Evolutionary conservation across 495 filamentous ascomycete genomes (phyloP), one percentile per base, ranked within the genome.

Genomic region (Xylaria curta): DNA sequence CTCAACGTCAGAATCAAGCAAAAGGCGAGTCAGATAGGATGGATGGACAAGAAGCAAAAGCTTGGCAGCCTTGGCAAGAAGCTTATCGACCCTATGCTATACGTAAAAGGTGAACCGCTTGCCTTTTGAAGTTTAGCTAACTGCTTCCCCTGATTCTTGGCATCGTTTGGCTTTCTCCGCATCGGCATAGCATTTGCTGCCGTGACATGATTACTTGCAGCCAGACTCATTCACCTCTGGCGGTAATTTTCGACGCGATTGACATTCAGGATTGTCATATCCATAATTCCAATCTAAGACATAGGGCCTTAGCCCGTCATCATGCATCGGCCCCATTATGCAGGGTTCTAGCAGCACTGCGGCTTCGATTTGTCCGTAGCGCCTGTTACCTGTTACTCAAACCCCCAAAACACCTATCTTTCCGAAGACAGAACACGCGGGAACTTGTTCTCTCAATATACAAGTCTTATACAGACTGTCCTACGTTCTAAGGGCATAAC

Each of bases 101-200:
- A 46, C 40, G 15, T 13, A 59, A 47, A 46, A 33, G 54, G 65
- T 5, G 33, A 67, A 56, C 31, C 66, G 53, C 66, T 69, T 69
- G 53, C 66, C 66, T 69, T n/a, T 69, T 69, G 66, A 17, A 38
- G 66, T 61, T 36, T 60, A 61, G 66, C 28, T 15, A 7, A 9
- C 12, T 8, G 51, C 12, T 58, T 61, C 54, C 66, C 66, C 66
- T 69, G 53, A 38, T 47, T 49, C 66, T 69, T 69, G 66, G 66
- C 66, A 19, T 58, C 0, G 33, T 44, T 42, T 68, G 51, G 65
- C 61, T 24, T 40, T 28, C 60, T 64, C 38, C 61, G 38, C 66
- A 58, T 33, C 51, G 66, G 66, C 66, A 68, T 59, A 28, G 54
- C 42, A 33, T 60, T 47, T 12, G 17, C 4, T 53, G 4, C 28